Percentiles rank a stretch among this genome's conserved stretches.
Evolutionary conservation across 2,329 filamentous ascomycete genomes (phyloP).

Genomic region (Passalora sequoiae): DNA sequence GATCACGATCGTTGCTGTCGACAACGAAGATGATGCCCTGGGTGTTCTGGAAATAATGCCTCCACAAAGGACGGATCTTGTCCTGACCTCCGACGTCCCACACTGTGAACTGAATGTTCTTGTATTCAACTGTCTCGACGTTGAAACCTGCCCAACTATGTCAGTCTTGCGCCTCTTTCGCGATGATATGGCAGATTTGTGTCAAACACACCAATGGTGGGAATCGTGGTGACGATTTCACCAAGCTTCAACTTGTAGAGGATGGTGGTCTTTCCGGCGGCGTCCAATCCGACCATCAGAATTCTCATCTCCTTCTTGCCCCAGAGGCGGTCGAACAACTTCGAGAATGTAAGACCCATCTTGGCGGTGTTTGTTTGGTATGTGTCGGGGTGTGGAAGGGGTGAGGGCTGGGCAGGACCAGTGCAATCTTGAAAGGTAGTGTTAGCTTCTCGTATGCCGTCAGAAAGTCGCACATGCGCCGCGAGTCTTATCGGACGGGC

Average conservation of each 20-base stretch:
- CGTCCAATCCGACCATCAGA: slow-evolving; percentile 95
- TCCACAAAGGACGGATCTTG: slow-evolving; percentile 96
- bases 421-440: slow-evolving; percentile 9
- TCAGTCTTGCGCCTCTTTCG: slow-evolving; percentile 8
- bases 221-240: slow-evolving; percentile 96
- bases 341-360: slow-evolving; percentile 92
- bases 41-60: slow-evolving; percentile 93
- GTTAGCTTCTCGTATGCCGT: no score
- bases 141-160: slow-evolving; percentile 65
- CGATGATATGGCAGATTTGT: neutral
- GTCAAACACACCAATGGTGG: slow-evolving; percentile 66
- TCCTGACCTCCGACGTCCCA: slow-evolving; percentile 99
- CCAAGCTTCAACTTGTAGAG: slow-evolving; percentile 98
- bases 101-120: slow-evolving; percentile 99
- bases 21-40: slow-evolving; percentile 99
- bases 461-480: slow-evolving; percentile 2
- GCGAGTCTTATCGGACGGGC: slow-evolving; percentile 1
- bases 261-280: slow-evolving; percentile 95
- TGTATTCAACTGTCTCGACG: slow-evolving; percentile 97
- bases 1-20: slow-evolving; percentile 84
- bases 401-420: slow-evolving; percentile 10
- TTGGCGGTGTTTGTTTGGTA: slow-evolving; percentile 47
- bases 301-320: slow-evolving; percentile 99
- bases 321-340: slow-evolving; percentile 98
- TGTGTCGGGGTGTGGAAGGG: slow-evolving; percentile 6